Percentiles rank a stretch among this genome's conserved stretches.
These are phyloP conservation scores for Globisporangium ultimum DNA, from an alignment of 352 stramenopile species.

Conservation along the genomic window DNA sequence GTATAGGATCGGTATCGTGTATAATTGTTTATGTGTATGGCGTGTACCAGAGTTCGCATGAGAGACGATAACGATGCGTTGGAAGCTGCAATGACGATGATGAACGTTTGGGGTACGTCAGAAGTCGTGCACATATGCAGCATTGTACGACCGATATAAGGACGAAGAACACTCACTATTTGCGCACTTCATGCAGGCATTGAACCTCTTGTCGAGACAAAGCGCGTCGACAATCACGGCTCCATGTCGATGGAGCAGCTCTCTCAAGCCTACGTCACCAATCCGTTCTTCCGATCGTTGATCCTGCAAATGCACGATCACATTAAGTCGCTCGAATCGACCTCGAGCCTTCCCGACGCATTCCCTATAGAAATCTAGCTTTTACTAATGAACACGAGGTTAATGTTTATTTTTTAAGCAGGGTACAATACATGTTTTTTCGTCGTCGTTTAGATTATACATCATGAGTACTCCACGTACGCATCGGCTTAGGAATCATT, in stretches of 20 bases:
- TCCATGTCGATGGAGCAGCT: slow-evolving; percentile 19
- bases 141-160: neutral
- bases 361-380: no score
- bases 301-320: slow-evolving; percentile 36
- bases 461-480: no score
- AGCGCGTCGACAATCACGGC: neutral
- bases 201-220: slow-evolving; percentile 37
- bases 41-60: slow-evolving; percentile 24
- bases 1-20: no score
- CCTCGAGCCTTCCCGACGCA: no score
- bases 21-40: neutral
- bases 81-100: slow-evolving; percentile 31
- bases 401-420: no score
- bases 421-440: no score
- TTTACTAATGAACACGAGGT: no score
- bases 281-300: slow-evolving; percentile 28
- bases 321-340: slow-evolving; percentile 18
- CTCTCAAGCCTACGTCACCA: slow-evolving; percentile 25
- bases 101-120: slow-evolving; percentile 39
- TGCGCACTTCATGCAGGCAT: slow-evolving; percentile 19
- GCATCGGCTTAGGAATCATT: slow-evolving; percentile 26
- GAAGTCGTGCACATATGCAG: neutral
- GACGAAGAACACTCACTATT: neutral
- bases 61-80: slow-evolving; percentile 20
- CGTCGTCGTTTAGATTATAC: slow-evolving; percentile 2